Conservation (phyloP, 2,329 filamentous ascomycete species). For the Cercospora brassicicola region DNA sequence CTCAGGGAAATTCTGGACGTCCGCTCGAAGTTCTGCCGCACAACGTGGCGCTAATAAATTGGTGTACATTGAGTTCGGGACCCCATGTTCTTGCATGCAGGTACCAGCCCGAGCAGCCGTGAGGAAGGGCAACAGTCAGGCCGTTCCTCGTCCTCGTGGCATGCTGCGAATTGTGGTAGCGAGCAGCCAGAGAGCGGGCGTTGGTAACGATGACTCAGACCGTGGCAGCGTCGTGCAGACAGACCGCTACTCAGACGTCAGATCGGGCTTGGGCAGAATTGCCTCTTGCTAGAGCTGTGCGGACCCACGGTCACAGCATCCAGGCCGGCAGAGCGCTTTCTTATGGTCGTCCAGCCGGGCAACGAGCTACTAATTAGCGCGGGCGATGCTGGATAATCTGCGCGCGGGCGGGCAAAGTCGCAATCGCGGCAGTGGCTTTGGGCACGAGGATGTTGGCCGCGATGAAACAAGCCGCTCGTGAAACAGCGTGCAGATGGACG, state of each 20-base stretch:
- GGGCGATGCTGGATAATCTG: neutral
- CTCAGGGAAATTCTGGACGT: neutral
- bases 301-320: slow-evolving; percentile 1
- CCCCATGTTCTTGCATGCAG: slow-evolving; percentile 8
- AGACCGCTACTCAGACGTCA: slow-evolving; percentile 5
- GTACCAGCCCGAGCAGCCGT: neutral
- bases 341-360: neutral
- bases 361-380: slow-evolving; percentile 4
- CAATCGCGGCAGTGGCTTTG: slow-evolving; percentile 2
- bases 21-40: neutral
- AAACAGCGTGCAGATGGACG: slow-evolving; percentile 1
- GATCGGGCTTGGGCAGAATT: neutral
- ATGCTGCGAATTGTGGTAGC: neutral
- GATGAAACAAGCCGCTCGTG: slow-evolving; percentile 3
- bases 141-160: slow-evolving; percentile 5
- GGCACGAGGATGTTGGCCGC: neutral
- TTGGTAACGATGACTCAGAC: neutral
- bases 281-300: slow-evolving; percentile 4
- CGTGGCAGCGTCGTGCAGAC: slow-evolving; percentile 5
- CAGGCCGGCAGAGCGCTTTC: slow-evolving; percentile 1
- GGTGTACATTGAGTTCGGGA: slow-evolving; percentile 11
- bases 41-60: slow-evolving; percentile 8
- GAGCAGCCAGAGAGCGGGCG: neutral
- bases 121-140: neutral
- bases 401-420: neutral